phyloP scores from a whole-genome alignment of 2,329 filamentous ascomycete genomes.

The Colletotrichum caudatum region DNA sequence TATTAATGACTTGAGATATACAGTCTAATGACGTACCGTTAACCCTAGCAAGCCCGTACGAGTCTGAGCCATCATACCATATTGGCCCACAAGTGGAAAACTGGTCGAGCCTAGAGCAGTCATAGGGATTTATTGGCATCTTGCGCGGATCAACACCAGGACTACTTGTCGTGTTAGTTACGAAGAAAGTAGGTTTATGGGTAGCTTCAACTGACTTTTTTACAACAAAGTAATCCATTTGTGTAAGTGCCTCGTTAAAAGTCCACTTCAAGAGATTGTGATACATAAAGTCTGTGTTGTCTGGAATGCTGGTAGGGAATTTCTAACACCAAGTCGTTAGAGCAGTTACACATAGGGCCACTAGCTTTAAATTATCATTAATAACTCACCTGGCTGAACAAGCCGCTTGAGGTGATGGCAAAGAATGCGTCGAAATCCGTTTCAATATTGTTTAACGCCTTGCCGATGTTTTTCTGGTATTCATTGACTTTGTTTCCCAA shows the following conservation, averaged over 20 bases:
- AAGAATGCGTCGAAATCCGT: slow-evolving; percentile 24
- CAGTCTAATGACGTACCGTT: neutral
- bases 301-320: slow-evolving; percentile 9
- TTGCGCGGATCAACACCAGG: slow-evolving; percentile 20
- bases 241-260: slow-evolving; percentile 7
- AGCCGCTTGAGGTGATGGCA: neutral
- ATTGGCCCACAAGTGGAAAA: slow-evolving; percentile 23
- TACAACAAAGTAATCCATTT: slow-evolving; percentile 22
- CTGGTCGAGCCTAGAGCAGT: slow-evolving; percentile 4
- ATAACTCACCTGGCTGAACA: slow-evolving; percentile 18
- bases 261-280: slow-evolving; percentile 23
- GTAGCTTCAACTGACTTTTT: slow-evolving; percentile 14
- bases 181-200: neutral
- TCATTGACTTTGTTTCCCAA: slow-evolving; percentile 13
- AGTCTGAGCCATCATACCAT: slow-evolving; percentile 27
- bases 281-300: slow-evolving; percentile 31
- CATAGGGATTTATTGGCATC: slow-evolving; percentile 20
- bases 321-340: neutral
- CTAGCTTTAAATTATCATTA: no score
- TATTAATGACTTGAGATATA: no score
- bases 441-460: slow-evolving; percentile 13
- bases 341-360: no score
- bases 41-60: slow-evolving; percentile 27
- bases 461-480: slow-evolving; percentile 19
- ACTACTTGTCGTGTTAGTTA: neutral